phyloP scores from a whole-genome alignment of 2,329 filamentous ascomycete genomes.

The Capronia epimyces region DNA sequence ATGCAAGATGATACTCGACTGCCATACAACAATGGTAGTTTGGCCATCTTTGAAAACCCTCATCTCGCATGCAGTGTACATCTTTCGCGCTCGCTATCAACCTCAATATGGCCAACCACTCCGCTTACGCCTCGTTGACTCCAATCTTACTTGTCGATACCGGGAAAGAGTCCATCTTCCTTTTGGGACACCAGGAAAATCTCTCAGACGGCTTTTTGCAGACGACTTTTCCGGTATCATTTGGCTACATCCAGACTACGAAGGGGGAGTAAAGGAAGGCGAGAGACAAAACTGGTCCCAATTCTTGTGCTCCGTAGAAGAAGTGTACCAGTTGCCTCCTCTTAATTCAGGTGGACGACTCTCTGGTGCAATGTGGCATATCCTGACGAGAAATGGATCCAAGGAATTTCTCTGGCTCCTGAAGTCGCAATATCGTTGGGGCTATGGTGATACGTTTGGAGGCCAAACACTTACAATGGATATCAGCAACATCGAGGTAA shows the following conservation, averaged over 20 bases:
- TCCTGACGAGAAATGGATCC: slow-evolving; percentile 11
- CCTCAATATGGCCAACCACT: slow-evolving; percentile 3
- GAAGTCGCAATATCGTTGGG: slow-evolving; percentile 5
- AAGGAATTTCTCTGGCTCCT: slow-evolving; percentile 11
- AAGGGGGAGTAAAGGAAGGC: slow-evolving; percentile 1
- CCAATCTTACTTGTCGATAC: slow-evolving; percentile 6
- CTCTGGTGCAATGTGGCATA: slow-evolving; percentile 9
- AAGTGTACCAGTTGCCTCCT: slow-evolving; percentile 5
- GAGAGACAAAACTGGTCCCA: slow-evolving; percentile 6
- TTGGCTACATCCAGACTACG: slow-evolving; percentile 14
- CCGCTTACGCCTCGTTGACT: slow-evolving; percentile 5
- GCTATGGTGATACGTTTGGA: slow-evolving; percentile 6
- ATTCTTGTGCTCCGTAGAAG: slow-evolving; percentile 7
- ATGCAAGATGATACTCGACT: slow-evolving; percentile 12
- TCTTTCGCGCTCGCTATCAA: too few species aligned
- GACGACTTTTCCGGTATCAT: slow-evolving; percentile 7
- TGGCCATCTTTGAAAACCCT: neutral
- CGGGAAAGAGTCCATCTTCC: slow-evolving; percentile 6
- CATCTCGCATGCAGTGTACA: too few species aligned
- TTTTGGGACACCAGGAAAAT: slow-evolving; percentile 9
- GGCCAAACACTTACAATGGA: slow-evolving; percentile 4
- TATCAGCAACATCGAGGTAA: slow-evolving; percentile 9
- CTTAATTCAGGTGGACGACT: slow-evolving; percentile 8
- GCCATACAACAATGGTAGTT: neutral
- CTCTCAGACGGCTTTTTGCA: slow-evolving; percentile 11